Conservation (phyloP, 2,329 filamentous ascomycete genomes). For the Thelonectria blattea region DNA sequence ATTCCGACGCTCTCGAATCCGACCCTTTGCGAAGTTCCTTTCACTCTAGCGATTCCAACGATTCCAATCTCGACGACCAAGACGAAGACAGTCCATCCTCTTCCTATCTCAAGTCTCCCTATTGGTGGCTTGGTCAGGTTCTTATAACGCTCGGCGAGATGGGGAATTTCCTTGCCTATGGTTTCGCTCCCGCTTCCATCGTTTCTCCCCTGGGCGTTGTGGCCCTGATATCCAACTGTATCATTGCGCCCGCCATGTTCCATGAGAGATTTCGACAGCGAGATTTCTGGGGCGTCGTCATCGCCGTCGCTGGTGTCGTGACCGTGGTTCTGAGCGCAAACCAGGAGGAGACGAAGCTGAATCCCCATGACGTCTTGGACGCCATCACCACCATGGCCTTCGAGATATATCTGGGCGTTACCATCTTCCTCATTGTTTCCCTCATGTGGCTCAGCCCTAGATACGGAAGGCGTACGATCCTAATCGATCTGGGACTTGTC, state of each 20-base stretch:
- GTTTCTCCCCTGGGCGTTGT: conserved; percentile 97
- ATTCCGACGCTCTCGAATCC: conserved; percentile 47
- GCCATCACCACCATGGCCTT: conserved; percentile 90
- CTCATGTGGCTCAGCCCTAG: conserved; percentile 83
- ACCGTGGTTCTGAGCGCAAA: conserved; percentile 92
- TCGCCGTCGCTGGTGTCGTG: conserved; percentile 87
- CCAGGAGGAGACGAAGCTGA: conserved; percentile 86
- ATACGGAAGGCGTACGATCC: conserved; percentile 84
- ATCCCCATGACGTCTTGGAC: conserved; percentile 87
- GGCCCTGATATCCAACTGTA: conserved; percentile 92
- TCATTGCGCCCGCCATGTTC: conserved; percentile 93
- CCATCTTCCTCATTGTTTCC: conserved; percentile 71
- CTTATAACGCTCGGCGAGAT: conserved; percentile 93
- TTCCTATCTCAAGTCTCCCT: conserved; percentile 86
- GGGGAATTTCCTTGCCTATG: conserved; percentile 96
- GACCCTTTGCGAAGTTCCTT: conserved; percentile 60
- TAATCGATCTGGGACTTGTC: conserved; percentile 92
- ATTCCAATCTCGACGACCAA: conserved; percentile 31
- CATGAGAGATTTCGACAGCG: conserved; percentile 86
- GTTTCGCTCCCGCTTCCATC: conserved; percentile 96
- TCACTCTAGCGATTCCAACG: conserved; percentile 45
- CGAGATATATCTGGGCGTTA: conserved; percentile 85
- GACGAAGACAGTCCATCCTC: conserved; percentile 54
- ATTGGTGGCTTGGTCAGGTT: conserved; percentile 95
- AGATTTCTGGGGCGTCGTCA: conserved; percentile 86